Evolutionary conservation across 805 yeast species (phyloP).

Genomic region (Yarrowia porcina): DNA sequence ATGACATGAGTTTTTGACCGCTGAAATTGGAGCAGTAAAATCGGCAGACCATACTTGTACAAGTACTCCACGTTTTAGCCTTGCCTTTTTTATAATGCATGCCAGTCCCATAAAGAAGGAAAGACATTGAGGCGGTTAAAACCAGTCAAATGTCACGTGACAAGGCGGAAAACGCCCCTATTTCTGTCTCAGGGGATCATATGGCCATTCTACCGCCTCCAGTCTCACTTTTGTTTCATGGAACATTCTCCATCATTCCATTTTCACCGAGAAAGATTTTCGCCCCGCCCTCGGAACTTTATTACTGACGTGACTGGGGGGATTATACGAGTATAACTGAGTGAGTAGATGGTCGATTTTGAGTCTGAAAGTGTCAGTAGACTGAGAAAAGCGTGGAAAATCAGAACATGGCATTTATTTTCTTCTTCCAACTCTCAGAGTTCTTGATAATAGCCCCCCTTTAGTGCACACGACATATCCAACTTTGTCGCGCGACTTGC

Average conservation of each 20-base stretch:
- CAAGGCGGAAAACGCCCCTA: background rate
- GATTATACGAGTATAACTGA: background rate
- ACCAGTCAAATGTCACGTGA: background rate
- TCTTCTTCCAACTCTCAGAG: too few relatives aligned
- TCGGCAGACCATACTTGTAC: too few relatives aligned
- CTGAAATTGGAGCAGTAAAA: too few relatives aligned
- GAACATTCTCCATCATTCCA: background rate
- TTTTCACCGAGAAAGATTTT: background rate
- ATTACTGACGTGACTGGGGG: background rate
- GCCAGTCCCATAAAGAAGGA: background rate
- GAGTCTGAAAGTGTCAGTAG: too few relatives aligned
- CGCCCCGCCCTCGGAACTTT: background rate
- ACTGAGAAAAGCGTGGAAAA: too few relatives aligned
- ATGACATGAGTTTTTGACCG: too few relatives aligned
- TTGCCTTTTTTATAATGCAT: background rate
- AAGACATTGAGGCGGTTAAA: too few relatives aligned
- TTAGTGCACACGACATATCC: background rate
- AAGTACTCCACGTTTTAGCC: background rate
- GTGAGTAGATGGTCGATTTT: background rate
- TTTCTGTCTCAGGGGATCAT: background rate
- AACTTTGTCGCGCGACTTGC: background rate
- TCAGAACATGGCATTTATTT: too few relatives aligned
- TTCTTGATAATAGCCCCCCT: too few relatives aligned
- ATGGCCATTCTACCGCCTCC: background rate
- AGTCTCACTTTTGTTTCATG: background rate